phyloP scores from a whole-genome alignment of 2,329 filamentous ascomycete species.

The Chrysoporthe cubensis region DNA sequence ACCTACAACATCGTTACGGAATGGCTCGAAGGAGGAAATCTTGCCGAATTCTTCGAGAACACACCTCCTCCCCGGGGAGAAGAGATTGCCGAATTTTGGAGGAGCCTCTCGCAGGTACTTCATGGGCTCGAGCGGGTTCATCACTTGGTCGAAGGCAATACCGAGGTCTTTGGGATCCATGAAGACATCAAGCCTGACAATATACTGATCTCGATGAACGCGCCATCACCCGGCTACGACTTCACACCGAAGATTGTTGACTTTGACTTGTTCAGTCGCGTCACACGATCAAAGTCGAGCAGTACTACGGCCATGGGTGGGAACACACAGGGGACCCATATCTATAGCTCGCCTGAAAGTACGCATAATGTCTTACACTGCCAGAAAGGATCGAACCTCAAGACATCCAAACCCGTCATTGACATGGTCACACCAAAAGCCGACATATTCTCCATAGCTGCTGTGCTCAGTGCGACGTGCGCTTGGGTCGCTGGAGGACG shows the following conservation, averaged over 20 bases:
- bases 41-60: background rate
- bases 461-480: background rate
- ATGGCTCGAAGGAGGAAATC: background rate
- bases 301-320: background rate
- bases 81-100: background rate
- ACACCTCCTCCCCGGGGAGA: background rate
- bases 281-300: slow-evolving; percentile 1
- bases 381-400: background rate
- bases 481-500: background rate
- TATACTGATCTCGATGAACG: background rate
- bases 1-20: background rate
- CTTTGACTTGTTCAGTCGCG: background rate
- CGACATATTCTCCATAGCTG: background rate
- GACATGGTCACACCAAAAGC: background rate
- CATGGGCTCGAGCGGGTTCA: background rate
- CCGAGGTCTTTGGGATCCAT: background rate
- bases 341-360: background rate
- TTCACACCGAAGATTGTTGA: background rate
- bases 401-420: too few species aligned
- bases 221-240: background rate
- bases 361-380: background rate
- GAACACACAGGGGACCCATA: background rate
- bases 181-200: background rate
- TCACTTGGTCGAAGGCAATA: background rate
- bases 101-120: background rate